Evolutionary conservation across 1,139 yeast genomes (phyloP).

Genomic region (Geotrichum bryndzae): DNA sequence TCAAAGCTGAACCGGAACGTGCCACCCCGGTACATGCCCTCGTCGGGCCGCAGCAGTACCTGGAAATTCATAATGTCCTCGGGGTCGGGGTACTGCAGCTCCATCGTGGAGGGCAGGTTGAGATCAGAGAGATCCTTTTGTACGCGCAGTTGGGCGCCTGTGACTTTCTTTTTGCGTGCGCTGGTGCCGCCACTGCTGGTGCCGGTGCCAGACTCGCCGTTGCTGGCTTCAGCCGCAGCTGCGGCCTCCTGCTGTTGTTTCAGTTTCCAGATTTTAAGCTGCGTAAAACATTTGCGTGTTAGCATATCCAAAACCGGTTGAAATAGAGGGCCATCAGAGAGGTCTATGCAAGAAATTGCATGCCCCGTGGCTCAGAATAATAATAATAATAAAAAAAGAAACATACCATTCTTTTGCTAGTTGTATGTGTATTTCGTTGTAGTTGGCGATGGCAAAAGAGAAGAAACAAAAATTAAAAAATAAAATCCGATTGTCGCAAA

Average conservation of each 20-base stretch:
- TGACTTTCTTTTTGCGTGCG: slow-evolving; percentile 41
- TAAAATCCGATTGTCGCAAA: too few relatives aligned
- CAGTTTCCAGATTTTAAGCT: slow-evolving; percentile 41
- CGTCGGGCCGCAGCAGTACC: slow-evolving; percentile 62
- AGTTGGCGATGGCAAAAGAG: too few relatives aligned
- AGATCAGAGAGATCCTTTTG: slow-evolving; percentile 61
- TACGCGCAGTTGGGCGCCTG: slow-evolving; percentile 42
- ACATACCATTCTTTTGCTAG: not conserved
- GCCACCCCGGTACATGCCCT: slow-evolving; percentile 74
- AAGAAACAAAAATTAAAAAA: too few relatives aligned
- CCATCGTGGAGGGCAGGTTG: slow-evolving; percentile 60
- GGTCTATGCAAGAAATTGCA: not conserved
- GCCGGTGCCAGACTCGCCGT: slow-evolving; percentile 12
- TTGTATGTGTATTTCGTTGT: not conserved
- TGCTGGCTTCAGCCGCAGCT: slow-evolving; percentile 25
- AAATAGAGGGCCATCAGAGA: not conserved
- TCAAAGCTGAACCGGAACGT: slow-evolving; percentile 58
- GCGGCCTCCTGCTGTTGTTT: slow-evolving; percentile 36
- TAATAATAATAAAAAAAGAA: not conserved
- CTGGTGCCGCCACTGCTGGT: slow-evolving; percentile 18
- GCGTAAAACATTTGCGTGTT: not conserved
- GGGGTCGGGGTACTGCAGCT: slow-evolving; percentile 51
- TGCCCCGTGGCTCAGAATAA: too few relatives aligned
- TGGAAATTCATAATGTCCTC: slow-evolving; percentile 56
- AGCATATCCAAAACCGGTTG: not conserved